Evolutionary conservation across 2,329 filamentous ascomycete species (phyloP).

Genomic region (Talaromyces atroroseus): DNA sequence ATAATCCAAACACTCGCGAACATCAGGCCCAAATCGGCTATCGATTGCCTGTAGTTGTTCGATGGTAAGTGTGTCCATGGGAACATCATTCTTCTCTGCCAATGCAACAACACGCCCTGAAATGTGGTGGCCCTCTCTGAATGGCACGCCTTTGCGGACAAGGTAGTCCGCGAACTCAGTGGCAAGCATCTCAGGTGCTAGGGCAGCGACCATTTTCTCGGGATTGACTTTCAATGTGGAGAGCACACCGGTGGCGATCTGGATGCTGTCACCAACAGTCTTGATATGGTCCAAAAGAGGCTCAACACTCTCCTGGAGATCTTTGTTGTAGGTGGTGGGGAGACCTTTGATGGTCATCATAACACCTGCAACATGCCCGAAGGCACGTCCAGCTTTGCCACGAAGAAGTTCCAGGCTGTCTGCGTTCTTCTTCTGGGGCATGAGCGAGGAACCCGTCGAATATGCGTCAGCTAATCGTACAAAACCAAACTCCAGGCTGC

Average conservation of each 20-base stretch:
- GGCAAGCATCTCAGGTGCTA: slow-evolving; percentile 80
- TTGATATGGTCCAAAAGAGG: slow-evolving; percentile 80
- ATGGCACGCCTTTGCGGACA: slow-evolving; percentile 57
- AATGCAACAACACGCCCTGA: slow-evolving; percentile 67
- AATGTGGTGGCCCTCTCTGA: slow-evolving; percentile 76
- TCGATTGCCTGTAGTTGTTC: slow-evolving; percentile 66
- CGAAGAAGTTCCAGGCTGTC: slow-evolving; percentile 57
- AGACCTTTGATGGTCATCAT: slow-evolving; percentile 72
- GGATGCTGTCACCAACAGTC: slow-evolving; percentile 72
- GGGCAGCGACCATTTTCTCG: slow-evolving; percentile 70
- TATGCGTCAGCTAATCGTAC: slow-evolving; percentile 73
- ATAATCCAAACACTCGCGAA: slow-evolving; percentile 69
- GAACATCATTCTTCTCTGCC: slow-evolving; percentile 59
- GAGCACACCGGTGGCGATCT: slow-evolving; percentile 76
- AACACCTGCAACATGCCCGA: slow-evolving; percentile 75
- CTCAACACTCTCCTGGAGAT: slow-evolving; percentile 82
- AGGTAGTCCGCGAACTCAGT: slow-evolving; percentile 47
- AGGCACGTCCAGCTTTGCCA: slow-evolving; percentile 68
- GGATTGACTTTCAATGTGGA: slow-evolving; percentile 65
- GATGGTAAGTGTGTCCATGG: slow-evolving; percentile 65
- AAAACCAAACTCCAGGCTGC: slow-evolving; percentile 69
- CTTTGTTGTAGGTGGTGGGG: slow-evolving; percentile 83
- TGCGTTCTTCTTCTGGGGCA: slow-evolving; percentile 80
- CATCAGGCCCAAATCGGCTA: slow-evolving; percentile 63
- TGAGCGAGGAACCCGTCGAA: slow-evolving; percentile 67